Conservation (phyloP, 148 eudicot genomes). For the Amaranthus hypochondriacus region DNA sequence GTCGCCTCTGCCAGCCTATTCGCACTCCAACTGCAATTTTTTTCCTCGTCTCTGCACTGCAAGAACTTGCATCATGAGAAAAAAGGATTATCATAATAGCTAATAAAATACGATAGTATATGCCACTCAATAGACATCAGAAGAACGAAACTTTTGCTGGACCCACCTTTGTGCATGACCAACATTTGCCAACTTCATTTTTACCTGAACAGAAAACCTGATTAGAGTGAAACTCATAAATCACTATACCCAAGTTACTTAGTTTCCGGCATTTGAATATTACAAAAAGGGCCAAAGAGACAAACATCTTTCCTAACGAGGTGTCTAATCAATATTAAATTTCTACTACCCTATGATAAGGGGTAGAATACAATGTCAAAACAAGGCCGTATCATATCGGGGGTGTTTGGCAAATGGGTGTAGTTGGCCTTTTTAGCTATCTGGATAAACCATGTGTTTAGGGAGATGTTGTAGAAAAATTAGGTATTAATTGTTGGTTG, state of each 20-base stretch:
- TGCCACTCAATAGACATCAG: not conserved
- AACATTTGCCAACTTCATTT: conserved; percentile 57
- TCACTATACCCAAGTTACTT: not conserved
- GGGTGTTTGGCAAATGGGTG: too few species aligned
- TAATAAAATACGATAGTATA: not conserved
- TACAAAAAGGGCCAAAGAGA: not conserved
- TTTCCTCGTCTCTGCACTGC: conserved; percentile 70
- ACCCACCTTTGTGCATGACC: conserved; percentile 81
- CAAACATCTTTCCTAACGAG: too few species aligned
- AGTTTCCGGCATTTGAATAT: not conserved
- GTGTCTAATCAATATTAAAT: too few species aligned
- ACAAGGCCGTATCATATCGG: too few species aligned
- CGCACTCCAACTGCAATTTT: conserved; percentile 76
- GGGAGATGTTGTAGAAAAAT: too few species aligned
- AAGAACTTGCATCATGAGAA: conserved; percentile 8
- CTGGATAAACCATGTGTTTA: too few species aligned
- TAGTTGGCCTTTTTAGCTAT: too few species aligned
- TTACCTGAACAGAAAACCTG: conserved; percentile 54
- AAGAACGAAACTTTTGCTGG: not conserved
- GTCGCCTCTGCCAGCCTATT: conserved; percentile 74
- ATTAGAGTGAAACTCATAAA: conserved; percentile 13
- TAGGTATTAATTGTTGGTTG: too few species aligned
- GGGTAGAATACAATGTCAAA: too few species aligned
- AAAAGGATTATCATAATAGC: not conserved
- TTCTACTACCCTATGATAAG: too few species aligned